Evolutionary conservation across 805 yeast genomes (phyloP).

Genomic region (Myxozyma mucilagina): DNA sequence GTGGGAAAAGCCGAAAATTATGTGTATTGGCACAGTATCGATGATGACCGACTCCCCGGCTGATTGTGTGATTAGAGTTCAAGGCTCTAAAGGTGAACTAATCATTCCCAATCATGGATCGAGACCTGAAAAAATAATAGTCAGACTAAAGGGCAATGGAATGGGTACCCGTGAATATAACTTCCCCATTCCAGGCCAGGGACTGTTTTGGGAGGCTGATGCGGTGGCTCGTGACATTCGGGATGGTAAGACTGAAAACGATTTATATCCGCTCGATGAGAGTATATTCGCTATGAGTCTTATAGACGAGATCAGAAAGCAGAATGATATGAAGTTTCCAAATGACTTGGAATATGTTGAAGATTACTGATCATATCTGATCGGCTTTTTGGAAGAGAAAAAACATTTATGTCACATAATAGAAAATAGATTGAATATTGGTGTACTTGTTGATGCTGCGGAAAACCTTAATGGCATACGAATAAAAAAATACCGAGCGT

Average conservation of each 20-base stretch:
- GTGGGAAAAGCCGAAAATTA: conserved; percentile 14
- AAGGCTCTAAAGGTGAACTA: conserved; percentile 21
- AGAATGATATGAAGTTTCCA: conserved; percentile 50
- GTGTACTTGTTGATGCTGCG: too few species aligned
- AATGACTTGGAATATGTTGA: conserved; percentile 9
- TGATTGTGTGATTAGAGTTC: conserved; percentile 21
- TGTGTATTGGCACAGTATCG: conserved; percentile 14
- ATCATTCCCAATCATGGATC: conserved; percentile 17
- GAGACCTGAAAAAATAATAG: conserved; percentile 18
- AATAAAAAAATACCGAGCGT: neutral
- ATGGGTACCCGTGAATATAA: neutral
- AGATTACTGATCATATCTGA: neutral
- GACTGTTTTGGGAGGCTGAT: conserved; percentile 59
- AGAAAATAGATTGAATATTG: too few species aligned
- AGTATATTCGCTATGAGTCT: conserved; percentile 49
- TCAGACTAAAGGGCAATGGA: neutral
- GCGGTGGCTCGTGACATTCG: conserved; percentile 51
- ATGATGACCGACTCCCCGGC: conserved; percentile 12
- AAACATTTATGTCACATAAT: neutral
- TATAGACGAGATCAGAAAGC: conserved; percentile 51
- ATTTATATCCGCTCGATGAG: conserved; percentile 48
- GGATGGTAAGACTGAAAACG: conserved; percentile 45
- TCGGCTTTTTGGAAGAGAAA: neutral
- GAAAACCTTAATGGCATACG: too few species aligned
- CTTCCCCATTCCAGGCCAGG: conserved; percentile 39